Conservation (phyloP, 805 yeast genomes). For the Candida mattraensis region DNA sequence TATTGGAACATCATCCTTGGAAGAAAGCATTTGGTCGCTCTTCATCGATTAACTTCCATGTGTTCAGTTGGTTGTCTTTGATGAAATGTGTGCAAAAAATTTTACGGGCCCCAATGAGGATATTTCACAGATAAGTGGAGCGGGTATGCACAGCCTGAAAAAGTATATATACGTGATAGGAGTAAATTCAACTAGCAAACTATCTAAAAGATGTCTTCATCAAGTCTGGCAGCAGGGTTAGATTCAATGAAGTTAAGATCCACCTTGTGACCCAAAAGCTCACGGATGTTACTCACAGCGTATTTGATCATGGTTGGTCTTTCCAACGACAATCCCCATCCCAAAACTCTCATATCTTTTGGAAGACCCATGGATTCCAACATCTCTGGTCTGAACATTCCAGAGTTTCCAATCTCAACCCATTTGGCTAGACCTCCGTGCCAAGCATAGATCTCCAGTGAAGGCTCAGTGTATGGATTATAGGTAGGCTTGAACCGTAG, state of each 20-base stretch:
- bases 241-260: constrained; percentile 90
- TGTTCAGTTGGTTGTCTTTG: not conserved
- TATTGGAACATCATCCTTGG: too few relatives aligned
- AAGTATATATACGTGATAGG: too few relatives aligned
- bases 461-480: constrained; percentile 99
- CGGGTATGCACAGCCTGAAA: too few relatives aligned
- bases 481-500: constrained; percentile 98
- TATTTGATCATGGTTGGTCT: constrained; percentile 99
- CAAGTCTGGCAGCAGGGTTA: constrained; percentile 97
- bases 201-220: constrained; percentile 55
- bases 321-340: constrained; percentile 96
- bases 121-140: too few relatives aligned
- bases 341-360: constrained; percentile 86
- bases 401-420: constrained; percentile 99
- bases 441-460: constrained; percentile 95
- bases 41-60: not conserved
- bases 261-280: constrained; percentile 95
- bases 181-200: not conserved
- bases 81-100: not conserved
- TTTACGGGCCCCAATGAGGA: too few relatives aligned
- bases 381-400: constrained; percentile 99
- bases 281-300: constrained; percentile 93
- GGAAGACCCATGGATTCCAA: constrained; percentile 98
- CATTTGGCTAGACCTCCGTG: constrained; percentile 92
- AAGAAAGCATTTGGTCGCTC: too few relatives aligned